phyloP scores from a whole-genome alignment of 768 basidiomycete genomes.

The Arthromyces matolae region DNA sequence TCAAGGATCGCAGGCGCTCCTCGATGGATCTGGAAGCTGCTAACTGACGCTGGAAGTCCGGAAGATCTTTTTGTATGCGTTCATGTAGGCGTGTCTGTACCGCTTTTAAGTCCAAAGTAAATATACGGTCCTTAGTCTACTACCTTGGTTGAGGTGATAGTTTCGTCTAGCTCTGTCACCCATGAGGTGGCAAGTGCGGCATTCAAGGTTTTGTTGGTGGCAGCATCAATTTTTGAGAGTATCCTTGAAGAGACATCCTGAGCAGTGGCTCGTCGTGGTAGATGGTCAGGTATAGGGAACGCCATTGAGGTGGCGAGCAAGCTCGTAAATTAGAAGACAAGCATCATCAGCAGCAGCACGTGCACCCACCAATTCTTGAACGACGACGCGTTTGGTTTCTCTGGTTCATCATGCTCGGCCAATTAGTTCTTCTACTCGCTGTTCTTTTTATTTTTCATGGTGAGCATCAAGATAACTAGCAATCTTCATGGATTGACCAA shows the following conservation, averaged over 20 bases:
- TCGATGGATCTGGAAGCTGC: slow-evolving; percentile 63
- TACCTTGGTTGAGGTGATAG: slow-evolving; percentile 72
- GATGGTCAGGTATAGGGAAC: slow-evolving; percentile 67
- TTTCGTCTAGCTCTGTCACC: slow-evolving; percentile 68
- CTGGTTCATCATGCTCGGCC: slow-evolving; percentile 40
- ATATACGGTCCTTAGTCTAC: slow-evolving; percentile 9
- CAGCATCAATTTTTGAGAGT: slow-evolving; percentile 65
- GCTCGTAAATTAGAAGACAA: slow-evolving; percentile 11
- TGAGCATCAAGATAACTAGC: slow-evolving; percentile 24
- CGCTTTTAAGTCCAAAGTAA: slow-evolving; percentile 5
- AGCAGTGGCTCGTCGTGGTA: slow-evolving; percentile 58
- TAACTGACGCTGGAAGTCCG: slow-evolving; percentile 61
- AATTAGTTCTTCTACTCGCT: slow-evolving; percentile 43
- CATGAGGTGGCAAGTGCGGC: slow-evolving; percentile 63
- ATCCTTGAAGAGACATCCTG: slow-evolving; percentile 71
- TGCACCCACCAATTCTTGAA: too few relatives aligned
- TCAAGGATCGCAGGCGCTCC: slow-evolving; percentile 48
- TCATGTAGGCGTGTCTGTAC: slow-evolving; percentile 65
- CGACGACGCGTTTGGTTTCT: slow-evolving; percentile 14
- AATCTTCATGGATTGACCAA: slow-evolving; percentile 8
- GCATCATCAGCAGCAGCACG: slow-evolving; percentile 16
- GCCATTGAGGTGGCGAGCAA: slow-evolving; percentile 47
- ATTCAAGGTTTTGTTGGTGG: slow-evolving; percentile 53
- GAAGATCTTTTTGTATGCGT: slow-evolving; percentile 62
- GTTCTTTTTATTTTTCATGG: slow-evolving; percentile 52